Evolutionary conservation across 108 stramenopile genomes (phyloP), one percentile per base, ranked within the genome.

Genomic region (Parmales sp.): DNA sequence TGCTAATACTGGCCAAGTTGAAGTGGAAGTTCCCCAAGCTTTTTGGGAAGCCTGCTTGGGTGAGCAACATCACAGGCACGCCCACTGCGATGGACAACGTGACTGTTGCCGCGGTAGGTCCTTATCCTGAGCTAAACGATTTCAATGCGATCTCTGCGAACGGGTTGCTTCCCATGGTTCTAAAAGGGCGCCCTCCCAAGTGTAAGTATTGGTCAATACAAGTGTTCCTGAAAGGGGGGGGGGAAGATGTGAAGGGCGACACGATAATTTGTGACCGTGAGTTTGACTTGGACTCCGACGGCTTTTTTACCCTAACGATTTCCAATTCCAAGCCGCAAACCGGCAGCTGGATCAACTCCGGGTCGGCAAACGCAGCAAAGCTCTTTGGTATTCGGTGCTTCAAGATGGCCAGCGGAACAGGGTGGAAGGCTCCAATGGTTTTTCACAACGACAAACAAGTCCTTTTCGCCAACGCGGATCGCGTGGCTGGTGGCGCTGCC

Each of bases 281-380:
- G 28, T 34, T 60, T 4, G 54, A 60, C 7, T 34, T 60, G 9
- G 54, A 60, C 54, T 3, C 29, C 31, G 0, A 60, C 54, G 54
- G 54, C 29, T 34, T 9, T 11, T 60, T 34, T 34, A 60, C 54
- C 3, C 54, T 60, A 4, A 60, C 54, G 11, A 60, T 60, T 4
- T 11, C n/a, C 31, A 28, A 28, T 2, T 13, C 13, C n/a, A 29
- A 60, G 28, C 54, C 54, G 11, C 9, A 28, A 6, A 60, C 54
- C 54, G 54, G 54, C 3, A 60, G 31, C 54, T 60, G 54, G 54
- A 60, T 60, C 54, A 34, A 60, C 26, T 19, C n/a, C 54, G 54
- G 54, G 13, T 18, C 29, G 29, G 54, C 54, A 13, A 34, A 3
- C n/a, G 31, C 36, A 7, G 54, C 54, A 13, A 60, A 60, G 54